These are phyloP conservation scores for Nymphaea thermarum DNA, from an alignment of 164 flowering plant species.

Conservation along the genomic window DNA sequence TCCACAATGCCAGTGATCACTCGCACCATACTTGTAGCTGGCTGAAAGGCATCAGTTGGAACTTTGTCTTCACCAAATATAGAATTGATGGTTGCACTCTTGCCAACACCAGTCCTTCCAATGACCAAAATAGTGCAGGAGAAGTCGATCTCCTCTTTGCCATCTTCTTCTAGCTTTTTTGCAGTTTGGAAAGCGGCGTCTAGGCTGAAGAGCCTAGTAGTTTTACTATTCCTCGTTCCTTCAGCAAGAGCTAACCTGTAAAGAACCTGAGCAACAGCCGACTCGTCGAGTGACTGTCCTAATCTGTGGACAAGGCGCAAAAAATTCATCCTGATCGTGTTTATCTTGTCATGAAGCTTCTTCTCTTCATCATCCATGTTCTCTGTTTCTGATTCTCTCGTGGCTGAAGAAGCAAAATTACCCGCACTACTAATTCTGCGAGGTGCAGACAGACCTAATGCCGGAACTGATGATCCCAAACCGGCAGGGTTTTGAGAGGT, in stretches of 20 bases:
- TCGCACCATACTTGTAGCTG: constrained; percentile 48
- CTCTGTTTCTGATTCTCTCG: constrained; percentile 29
- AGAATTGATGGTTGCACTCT: constrained; percentile 93
- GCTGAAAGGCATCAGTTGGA: constrained; percentile 51
- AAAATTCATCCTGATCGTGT: constrained; percentile 62
- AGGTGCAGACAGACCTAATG: constrained; percentile 41
- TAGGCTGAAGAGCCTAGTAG: constrained; percentile 38
- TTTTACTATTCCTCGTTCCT: constrained; percentile 28
- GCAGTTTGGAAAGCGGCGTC: constrained; percentile 69
- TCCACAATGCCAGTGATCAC: constrained; percentile 54
- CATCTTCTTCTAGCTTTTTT: constrained; percentile 50
- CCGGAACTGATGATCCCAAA: constrained; percentile 55
- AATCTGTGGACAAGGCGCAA: constrained; percentile 73
- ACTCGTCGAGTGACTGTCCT: constrained; percentile 69
- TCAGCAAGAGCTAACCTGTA: constrained; percentile 63
- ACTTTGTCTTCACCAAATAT: constrained; percentile 74
- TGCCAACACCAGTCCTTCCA: constrained; percentile 91
- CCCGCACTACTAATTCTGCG: constrained; percentile 34
- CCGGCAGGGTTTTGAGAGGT: constrained; percentile 97
- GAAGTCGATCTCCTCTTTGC: constrained; percentile 46
- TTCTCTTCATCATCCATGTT: constrained; percentile 70
- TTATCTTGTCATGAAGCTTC: constrained; percentile 63
- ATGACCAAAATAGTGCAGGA: constrained; percentile 69
- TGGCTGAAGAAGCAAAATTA: constrained; percentile 19
- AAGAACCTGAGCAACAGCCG: constrained; percentile 71